phyloP scores from a whole-genome alignment of 164 flowering plant species.

The Nelumbo lutea region DNA sequence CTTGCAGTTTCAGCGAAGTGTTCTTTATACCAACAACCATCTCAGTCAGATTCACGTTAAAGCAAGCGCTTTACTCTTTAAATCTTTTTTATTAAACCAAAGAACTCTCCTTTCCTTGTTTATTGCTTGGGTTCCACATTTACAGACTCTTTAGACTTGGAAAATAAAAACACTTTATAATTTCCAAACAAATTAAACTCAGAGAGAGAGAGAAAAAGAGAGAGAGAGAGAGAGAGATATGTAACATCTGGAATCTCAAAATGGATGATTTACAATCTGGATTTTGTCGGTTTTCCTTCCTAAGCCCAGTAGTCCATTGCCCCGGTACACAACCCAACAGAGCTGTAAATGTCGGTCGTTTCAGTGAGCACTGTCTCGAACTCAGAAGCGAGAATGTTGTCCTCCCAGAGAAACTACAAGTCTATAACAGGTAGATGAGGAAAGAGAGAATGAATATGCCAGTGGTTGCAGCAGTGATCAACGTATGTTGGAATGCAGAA shows the following conservation, averaged over 20 bases:
- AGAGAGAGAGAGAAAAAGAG: background rate
- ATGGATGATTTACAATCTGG: constrained; percentile 11
- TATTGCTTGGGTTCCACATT: background rate
- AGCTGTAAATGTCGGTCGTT: background rate
- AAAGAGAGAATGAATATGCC: constrained; percentile 12
- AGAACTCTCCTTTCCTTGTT: background rate
- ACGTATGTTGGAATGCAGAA: constrained; percentile 12
- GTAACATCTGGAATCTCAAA: background rate
- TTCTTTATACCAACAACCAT: background rate
- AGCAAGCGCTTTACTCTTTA: background rate
- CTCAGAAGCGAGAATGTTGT: background rate
- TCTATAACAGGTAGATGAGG: background rate
- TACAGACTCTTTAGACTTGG: background rate
- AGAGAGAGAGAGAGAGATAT: constrained; percentile 6
- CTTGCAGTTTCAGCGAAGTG: background rate
- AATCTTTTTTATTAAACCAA: background rate
- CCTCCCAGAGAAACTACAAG: constrained; percentile 11
- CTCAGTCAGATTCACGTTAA: background rate
- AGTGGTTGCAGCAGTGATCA: constrained; percentile 19
- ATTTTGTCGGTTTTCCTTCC: background rate
- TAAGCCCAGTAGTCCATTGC: background rate
- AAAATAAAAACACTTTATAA: no score
- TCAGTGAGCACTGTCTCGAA: background rate
- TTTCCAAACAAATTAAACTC: no score
- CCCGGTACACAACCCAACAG: background rate